These are phyloP conservation scores for Brassica napus DNA, from an alignment of 345 rosid genomes.

Conservation along the genomic window Da-Ae NC_063438.1:21761501-21762000, in stretches of 20 bases:
- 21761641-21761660: too few species aligned
- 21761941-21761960: slow-evolving; percentile 6
- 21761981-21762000: not conserved
- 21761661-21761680: too few species aligned
- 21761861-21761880: slow-evolving; percentile 12
- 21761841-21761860: not conserved
- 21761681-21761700: too few species aligned
- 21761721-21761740: not conserved
- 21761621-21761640: too few species aligned
- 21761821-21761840: slow-evolving; percentile 8
- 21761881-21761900: not conserved
- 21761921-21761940: too few species aligned
- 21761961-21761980: not conserved
- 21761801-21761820: slow-evolving; percentile 11
- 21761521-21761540: too few species aligned
- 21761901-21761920: not conserved
- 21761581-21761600: too few species aligned
- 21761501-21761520: too few species aligned
- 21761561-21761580: too few species aligned
- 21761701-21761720: not conserved
- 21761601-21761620: too few species aligned
- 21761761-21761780: slow-evolving; percentile 12
- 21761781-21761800: slow-evolving; percentile 19
- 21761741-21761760: not conserved
- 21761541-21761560: too few species aligned